Evolutionary conservation across 116 monocot species (phyloP), one percentile per base, ranked within the genome.

Genomic region (Papilionanthe hybrid): DNA sequence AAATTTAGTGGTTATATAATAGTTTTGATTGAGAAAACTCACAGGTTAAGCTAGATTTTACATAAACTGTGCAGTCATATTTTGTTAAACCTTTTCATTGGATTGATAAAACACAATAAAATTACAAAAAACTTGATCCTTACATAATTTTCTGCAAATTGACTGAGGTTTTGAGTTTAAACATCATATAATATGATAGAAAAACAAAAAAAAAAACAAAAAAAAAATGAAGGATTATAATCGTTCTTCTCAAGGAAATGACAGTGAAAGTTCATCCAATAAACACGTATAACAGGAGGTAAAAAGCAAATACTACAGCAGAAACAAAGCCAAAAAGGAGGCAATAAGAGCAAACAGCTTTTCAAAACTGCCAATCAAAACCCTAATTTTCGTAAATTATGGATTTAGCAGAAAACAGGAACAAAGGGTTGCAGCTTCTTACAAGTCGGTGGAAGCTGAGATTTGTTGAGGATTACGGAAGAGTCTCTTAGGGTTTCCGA

Each of bases 401-500:
- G 27, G 27, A 11, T 25, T 25, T 27, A 58, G 27, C 55, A 50
- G 18, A 29, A 55, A 7, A 78, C 9, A 53, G 13, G 17, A 53
- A 53, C 53, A 13, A 53, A 17, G 47, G 23, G 10, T 13, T 43
- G 20, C 8, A n/a, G 75, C 0, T 55, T 45, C 82, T 81, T 89
- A 95, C 95, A 92, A 23, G 79, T 88, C 42, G 89, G 79, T 30
- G 95, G 95, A 28, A 95, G 95, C 63, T 91, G 93, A 55, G 90
- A 89, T 58, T 83, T 87, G 86, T 85, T 11, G 81, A 95, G 91
- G 44, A 67, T 56, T 12, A 95, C 78, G 58, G 93, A 89, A 68
- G 48, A 63, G 72, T 95, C 95, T 77, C 95, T 83, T 87, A 95
- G 88, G 57, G 87, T 91, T 84, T 95, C 95, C 0, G 83, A 63